A percentile compares a stretch with the other conserved stretches of the same genome.
Evolutionary conservation across 2,329 filamentous ascomycete species (phyloP).

Genomic region (Tricladium varicosporioides): DNA sequence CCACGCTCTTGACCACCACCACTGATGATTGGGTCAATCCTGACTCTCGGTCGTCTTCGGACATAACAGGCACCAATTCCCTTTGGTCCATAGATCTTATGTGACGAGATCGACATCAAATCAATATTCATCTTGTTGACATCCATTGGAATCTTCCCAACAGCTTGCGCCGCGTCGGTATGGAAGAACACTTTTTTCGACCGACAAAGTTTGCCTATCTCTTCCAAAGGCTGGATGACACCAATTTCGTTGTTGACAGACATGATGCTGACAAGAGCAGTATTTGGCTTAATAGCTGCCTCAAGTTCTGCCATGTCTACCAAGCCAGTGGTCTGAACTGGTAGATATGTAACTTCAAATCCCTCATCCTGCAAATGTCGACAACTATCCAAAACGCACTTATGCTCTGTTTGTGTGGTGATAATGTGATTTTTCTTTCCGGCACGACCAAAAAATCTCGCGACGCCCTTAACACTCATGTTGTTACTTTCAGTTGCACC

Average conservation of each 20-base stretch:
- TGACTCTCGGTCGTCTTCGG: constrained; percentile 85
- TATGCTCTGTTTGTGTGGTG: constrained; percentile 96
- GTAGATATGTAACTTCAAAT: constrained; percentile 94
- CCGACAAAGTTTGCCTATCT: constrained; percentile 91
- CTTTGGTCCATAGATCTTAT: constrained; percentile 98
- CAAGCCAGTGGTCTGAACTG: constrained; percentile 83
- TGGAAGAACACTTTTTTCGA: constrained; percentile 97
- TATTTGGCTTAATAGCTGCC: constrained; percentile 87
- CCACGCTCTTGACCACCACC: constrained; percentile 96
- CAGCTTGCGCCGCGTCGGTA: constrained; percentile 92
- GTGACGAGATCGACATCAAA: constrained; percentile 96
- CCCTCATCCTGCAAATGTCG: constrained; percentile 95
- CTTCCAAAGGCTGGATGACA: constrained; percentile 92
- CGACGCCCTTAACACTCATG: constrained; percentile 99
- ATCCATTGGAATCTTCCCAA: constrained; percentile 96
- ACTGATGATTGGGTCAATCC: constrained; percentile 92
- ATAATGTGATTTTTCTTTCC: constrained; percentile 99
- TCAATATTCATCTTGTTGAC: constrained; percentile 99
- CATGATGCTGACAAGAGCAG: constrained; percentile 93
- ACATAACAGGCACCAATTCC: constrained; percentile 97
- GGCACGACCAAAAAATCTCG: constrained; percentile 85
- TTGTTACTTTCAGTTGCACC: constrained; percentile 99
- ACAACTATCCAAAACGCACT: constrained; percentile 97
- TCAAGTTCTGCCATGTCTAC: constrained; percentile 81
- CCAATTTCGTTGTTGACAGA: constrained; percentile 99